Conservation (phyloP, 163 green algal species). For the Coccomyxa subellipsoidea region DNA sequence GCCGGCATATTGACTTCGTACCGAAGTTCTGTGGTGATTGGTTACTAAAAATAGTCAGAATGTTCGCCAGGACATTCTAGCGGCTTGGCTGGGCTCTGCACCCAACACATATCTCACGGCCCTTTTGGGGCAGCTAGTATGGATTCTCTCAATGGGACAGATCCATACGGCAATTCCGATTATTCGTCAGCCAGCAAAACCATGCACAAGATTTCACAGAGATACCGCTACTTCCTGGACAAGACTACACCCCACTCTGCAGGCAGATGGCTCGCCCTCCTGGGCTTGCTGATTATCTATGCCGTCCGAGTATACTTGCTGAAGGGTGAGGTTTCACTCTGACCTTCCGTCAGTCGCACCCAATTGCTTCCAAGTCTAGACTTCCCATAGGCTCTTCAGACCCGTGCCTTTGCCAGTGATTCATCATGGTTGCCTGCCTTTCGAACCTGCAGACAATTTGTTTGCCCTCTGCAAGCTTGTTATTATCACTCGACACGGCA, state of each 20-base stretch:
- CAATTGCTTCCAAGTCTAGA: neutral
- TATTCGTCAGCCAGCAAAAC: neutral
- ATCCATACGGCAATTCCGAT: neutral
- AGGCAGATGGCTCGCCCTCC: constrained; percentile 17
- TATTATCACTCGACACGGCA: too few relatives aligned
- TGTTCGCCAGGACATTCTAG: neutral
- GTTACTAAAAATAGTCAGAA: neutral
- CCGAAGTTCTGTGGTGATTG: too few relatives aligned
- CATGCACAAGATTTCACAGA: neutral
- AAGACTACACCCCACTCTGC: constrained; percentile 28
- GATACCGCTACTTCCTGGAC: constrained; percentile 27
- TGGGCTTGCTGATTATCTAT: constrained; percentile 24
- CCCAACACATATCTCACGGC: neutral
- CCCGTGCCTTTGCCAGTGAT: neutral
- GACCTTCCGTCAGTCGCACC: neutral
- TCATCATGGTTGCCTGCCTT: too few relatives aligned
- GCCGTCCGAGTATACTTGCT: constrained; percentile 17
- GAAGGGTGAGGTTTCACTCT: neutral
- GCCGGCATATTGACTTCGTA: too few relatives aligned
- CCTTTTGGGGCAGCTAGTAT: neutral
- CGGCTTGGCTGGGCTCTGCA: neutral
- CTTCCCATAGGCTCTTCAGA: neutral
- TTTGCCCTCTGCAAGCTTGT: too few relatives aligned
- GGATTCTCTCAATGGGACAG: constrained; percentile 1
- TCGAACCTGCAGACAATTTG: too few relatives aligned